Evolutionary conservation across 257 asterid genomes (phyloP).

Genomic region (Solanum gracilifrons): DNA sequence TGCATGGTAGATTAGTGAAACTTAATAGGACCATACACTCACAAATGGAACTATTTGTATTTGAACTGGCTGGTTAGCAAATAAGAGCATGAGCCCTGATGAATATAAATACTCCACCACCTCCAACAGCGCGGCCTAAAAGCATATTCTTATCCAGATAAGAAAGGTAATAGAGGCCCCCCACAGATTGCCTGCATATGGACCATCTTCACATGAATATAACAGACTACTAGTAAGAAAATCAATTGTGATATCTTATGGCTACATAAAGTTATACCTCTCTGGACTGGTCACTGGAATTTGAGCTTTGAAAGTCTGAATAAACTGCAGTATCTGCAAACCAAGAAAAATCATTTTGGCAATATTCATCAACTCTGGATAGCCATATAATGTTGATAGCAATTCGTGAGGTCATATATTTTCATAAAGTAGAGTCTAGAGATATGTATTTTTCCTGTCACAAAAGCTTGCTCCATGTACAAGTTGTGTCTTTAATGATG

Average conservation of each 20-base stretch:
- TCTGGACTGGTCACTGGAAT: slow-evolving; percentile 42
- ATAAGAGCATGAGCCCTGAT: slow-evolving; percentile 53
- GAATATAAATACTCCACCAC: slow-evolving; percentile 80
- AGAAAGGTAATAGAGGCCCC: slow-evolving; percentile 81
- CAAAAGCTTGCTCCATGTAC: neutral
- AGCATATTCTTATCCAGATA: slow-evolving; percentile 78
- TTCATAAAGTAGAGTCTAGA: neutral
- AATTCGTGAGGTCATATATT: neutral
- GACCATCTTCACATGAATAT: neutral
- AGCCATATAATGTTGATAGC: neutral
- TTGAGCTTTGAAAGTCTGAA: slow-evolving; percentile 61
- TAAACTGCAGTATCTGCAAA: slow-evolving; percentile 63
- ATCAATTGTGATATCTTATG: neutral
- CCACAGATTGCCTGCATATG: slow-evolving; percentile 48
- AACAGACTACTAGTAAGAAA: neutral
- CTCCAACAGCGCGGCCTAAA: slow-evolving; percentile 82
- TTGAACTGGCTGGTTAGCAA: neutral
- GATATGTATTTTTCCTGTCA: neutral
- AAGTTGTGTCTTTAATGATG: neutral
- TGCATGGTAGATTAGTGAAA: neutral
- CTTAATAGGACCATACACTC: neutral
- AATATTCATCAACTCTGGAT: neutral
- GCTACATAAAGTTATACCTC: slow-evolving; percentile 26
- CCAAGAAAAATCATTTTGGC: neutral
- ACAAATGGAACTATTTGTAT: neutral